Base-by-base conservation (phyloP, 1,139 yeast species). In the Suzukiozyma palmioleophila region DNA sequence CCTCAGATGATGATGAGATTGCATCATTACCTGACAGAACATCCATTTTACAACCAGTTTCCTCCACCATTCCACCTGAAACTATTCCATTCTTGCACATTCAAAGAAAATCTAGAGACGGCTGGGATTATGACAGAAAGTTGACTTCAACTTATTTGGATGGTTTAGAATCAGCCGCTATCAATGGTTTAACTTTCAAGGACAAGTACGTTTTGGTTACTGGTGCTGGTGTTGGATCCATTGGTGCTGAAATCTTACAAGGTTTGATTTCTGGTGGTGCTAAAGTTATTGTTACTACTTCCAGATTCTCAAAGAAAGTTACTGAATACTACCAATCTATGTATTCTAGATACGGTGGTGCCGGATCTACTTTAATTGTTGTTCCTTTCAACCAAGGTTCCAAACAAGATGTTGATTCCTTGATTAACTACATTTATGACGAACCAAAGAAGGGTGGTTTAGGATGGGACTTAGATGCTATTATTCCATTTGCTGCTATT, bases 351-450 rank as follows among this genome's bases (percentile, higher is more conserved):
- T 84, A 75, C 54, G 98, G 98, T 70, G 86, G 96, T 44, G 67
- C 85, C 48, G 97, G 96, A 32, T 85, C 96, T 40, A 81, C 90
- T 47, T 78, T 92, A 61, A 84, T 87, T 54, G 97, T 92, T 52
- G 98, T 92, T 54, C 98, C 98, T 50, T 92, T 92, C 77, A 92
- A 92, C 75, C 97, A 92, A 73, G 97, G 96, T 63, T 89, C 97
- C 30, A 85, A 84, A 60, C 88, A 84, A 62, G 98, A 92, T 67
- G 95, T 89, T 47, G 84, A 86, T 54, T 84, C 90, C 38, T 79
- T 92, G 53, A 75, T 90, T 44, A 78, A 83, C 46, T 92, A 79
- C 75, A 88, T 92, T 59, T 92, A 90, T 64, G 84, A 83, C 54
- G 89, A 81, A 49, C 68, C 66, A 33, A 82, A 84, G 76, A 78